Conservation (phyloP, 2,329 filamentous ascomycete species). For the Colletotrichum tamarilloi region DNA sequence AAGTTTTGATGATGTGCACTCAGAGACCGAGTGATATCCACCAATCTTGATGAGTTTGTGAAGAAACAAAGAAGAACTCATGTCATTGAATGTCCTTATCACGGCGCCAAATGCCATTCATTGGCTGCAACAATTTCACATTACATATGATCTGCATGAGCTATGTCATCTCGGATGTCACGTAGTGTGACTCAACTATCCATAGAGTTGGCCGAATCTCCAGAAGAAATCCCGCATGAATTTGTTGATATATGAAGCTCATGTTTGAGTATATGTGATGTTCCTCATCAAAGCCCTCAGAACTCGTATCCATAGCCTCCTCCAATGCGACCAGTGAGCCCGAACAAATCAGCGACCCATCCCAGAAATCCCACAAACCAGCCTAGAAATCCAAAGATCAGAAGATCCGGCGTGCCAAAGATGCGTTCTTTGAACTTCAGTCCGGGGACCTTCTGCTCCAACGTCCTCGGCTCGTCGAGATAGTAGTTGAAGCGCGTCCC, state of each 20-base stretch:
- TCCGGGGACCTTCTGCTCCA: constrained; percentile 15
- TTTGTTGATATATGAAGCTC: too few species aligned
- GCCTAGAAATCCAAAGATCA: constrained; percentile 2
- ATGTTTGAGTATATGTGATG: neutral
- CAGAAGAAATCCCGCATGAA: neutral
- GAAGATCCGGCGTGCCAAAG: constrained; percentile 1
- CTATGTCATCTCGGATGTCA: too few species aligned
- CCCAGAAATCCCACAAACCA: constrained; percentile 7
- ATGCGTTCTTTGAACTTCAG: constrained; percentile 20
- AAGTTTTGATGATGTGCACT: too few species aligned
- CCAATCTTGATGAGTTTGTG: too few species aligned
- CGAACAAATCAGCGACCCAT: constrained; percentile 17
- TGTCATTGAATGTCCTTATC: too few species aligned
- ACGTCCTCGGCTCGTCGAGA: constrained; percentile 7
- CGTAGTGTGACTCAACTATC: too few species aligned
- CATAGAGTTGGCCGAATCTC: too few species aligned
- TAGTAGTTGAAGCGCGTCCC: constrained; percentile 18
- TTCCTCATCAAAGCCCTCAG: neutral
- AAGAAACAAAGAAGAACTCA: too few species aligned
- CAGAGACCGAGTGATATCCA: too few species aligned
- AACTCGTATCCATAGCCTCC: constrained; percentile 25
- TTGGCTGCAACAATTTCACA: too few species aligned
- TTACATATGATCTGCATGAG: too few species aligned
- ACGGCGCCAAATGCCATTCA: too few species aligned
- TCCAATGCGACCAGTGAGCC: neutral